These are phyloP conservation scores for Amanita brunnescens DNA, from an alignment of 768 basidiomycete species.

Conservation along the genomic window DNA sequence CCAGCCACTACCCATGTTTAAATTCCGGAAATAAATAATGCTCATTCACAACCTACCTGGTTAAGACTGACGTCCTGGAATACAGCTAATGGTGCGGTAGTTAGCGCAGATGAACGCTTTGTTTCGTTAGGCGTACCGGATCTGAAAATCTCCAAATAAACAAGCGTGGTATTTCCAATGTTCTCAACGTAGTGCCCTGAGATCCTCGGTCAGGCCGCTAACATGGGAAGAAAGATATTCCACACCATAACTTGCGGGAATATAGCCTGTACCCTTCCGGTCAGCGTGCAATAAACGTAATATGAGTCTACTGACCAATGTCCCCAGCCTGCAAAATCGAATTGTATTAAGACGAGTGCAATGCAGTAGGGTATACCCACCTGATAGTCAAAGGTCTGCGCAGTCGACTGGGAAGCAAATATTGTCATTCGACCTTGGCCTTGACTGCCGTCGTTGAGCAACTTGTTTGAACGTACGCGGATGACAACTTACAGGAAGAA, in stretches of 20 bases:
- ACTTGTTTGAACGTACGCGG: not conserved
- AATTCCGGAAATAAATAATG: not conserved
- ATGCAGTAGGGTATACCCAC: slow-evolving; percentile 20
- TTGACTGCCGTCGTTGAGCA: slow-evolving; percentile 25
- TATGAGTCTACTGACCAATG: slow-evolving; percentile 29
- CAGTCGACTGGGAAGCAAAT: slow-evolving; percentile 44
- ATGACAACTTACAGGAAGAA: slow-evolving; percentile 39
- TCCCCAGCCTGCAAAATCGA: slow-evolving; percentile 42
- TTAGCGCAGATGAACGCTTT: slow-evolving; percentile 1
- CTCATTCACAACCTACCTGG: slow-evolving; percentile 25
- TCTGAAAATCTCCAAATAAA: slow-evolving; percentile 56
- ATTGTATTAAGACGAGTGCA: too few relatives aligned
- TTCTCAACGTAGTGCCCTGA: slow-evolving; percentile 64
- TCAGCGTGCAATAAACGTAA: slow-evolving; percentile 3
- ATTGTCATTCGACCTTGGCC: slow-evolving; percentile 47
- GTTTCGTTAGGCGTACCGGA: slow-evolving; percentile 25
- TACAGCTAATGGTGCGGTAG: slow-evolving; percentile 12
- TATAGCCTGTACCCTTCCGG: slow-evolving; percentile 29
- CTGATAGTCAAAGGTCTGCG: slow-evolving; percentile 53
- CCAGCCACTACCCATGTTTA: slow-evolving; percentile 21
- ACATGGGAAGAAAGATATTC: not conserved
- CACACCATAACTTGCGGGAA: slow-evolving; percentile 48
- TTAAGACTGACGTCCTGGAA: slow-evolving; percentile 34
- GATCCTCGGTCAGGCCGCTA: not conserved
- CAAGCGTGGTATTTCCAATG: slow-evolving; percentile 48